Conservation (phyloP, 805 yeast species). For the Candida broadrunensis region DNA sequence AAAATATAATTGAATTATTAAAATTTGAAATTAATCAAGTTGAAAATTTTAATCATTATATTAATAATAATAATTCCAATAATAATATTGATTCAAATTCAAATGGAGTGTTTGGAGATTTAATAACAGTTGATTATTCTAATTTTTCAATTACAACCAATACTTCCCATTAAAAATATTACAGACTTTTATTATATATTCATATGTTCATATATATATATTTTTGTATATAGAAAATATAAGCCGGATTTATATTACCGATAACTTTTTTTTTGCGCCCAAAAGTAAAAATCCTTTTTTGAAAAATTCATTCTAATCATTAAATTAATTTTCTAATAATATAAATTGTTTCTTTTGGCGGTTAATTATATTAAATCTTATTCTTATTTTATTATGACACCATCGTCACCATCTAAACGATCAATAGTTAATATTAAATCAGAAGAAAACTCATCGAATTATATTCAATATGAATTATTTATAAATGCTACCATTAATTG, state of each 20-base stretch:
- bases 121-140: constrained; percentile 43
- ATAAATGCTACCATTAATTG: background rate
- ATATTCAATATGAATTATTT: too few relatives aligned
- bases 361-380: too few relatives aligned
- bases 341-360: too few relatives aligned
- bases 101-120: constrained; percentile 25
- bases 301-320: too few relatives aligned
- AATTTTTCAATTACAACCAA: constrained; percentile 37
- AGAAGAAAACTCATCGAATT: too few relatives aligned
- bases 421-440: too few relatives aligned
- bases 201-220: background rate
- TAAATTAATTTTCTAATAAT: too few relatives aligned
- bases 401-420: too few relatives aligned
- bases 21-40: constrained; percentile 33
- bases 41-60: constrained; percentile 20
- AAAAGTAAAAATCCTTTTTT: too few relatives aligned
- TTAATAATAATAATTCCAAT: background rate
- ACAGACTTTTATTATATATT: too few relatives aligned
- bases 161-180: constrained; percentile 6
- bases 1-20: constrained; percentile 42
- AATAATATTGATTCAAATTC: background rate
- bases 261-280: background rate
- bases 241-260: background rate
- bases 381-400: too few relatives aligned
- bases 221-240: background rate